Base-by-base conservation (phyloP, 2,329 filamentous ascomycete species). In the Sodiomyces alkalinus region DNA sequence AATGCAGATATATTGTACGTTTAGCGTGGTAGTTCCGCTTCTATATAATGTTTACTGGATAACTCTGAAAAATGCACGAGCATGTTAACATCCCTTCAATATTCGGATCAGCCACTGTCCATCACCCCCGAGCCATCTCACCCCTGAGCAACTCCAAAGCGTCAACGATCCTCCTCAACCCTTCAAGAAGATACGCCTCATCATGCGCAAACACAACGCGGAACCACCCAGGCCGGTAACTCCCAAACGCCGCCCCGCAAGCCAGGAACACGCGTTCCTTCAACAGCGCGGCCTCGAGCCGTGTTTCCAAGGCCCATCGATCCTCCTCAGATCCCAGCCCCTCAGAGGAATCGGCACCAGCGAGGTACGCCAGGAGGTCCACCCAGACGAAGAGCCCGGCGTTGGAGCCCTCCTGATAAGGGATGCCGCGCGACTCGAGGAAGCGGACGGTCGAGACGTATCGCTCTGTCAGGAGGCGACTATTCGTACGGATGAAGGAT, bases 331-430 rank as follows among this genome's bases (percentile, higher is more conserved):
- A 21, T 3, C 23, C 7, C 31, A 27, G 27, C 0, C 28, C 18
- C 6, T 19, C 28, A 3, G n/a, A 14, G 19, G 16, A 24, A 6
- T n/a, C 16, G 28, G 26, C 1, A 48, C 48, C 33, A 1, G 49
- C 41, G 16, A 66, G 41, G 29, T 52, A 59, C 1, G 52, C 49
- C 1, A 55, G 57, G 11, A 71, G 46, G 37, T 69, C 49, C 3
- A 62, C 47, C 62, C 64, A 71, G 1, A 70, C 39, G 40, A 69
- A 71, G 39, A 70, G 68, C 0, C 55, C 64, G 0, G 65, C 64
- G 33, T 68, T 68, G 7, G 47, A 52, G 0, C 60, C 61, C 0
- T 51, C 43, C 0, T 56, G 49, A 36, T 65, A 65, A 10, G 52
- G 43, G 12, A 70, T 58, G 2, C 42, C 41, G n/a, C 62, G 45